phyloP scores from a whole-genome alignment of 1,284 basidiomycete species.

The Sparassis latifolia region DNA sequence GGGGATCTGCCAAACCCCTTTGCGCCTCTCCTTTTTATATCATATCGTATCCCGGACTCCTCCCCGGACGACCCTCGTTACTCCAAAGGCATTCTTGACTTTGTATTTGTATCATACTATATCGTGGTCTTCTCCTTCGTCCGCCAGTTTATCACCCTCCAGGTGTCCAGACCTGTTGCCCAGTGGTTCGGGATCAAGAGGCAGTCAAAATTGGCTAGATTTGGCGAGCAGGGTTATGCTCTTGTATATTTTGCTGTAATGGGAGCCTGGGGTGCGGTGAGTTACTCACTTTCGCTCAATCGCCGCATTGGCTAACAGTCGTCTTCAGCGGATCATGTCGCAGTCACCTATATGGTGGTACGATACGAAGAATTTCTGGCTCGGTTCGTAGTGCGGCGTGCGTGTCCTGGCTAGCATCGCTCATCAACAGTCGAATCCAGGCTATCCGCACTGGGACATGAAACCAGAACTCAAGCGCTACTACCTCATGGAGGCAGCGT shows the following conservation, averaged over 20 bases:
- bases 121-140: constrained; percentile 91
- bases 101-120: constrained; percentile 82
- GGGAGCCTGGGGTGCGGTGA: constrained; percentile 72
- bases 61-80: constrained; percentile 56
- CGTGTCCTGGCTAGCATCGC: not conserved
- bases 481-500: constrained; percentile 86
- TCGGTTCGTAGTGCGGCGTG: constrained; percentile 38
- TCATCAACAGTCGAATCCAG: constrained; percentile 27
- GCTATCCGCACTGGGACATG: constrained; percentile 90
- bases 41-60: constrained; percentile 56
- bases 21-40: constrained; percentile 68
- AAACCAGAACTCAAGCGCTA: constrained; percentile 81
- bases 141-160: constrained; percentile 73
- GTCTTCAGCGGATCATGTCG: constrained; percentile 73
- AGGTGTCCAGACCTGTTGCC: constrained; percentile 69
- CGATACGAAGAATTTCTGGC: constrained; percentile 77
- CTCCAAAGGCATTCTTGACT: constrained; percentile 73
- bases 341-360: constrained; percentile 90
- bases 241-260: constrained; percentile 73
- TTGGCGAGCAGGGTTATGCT: constrained; percentile 89
- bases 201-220: constrained; percentile 69
- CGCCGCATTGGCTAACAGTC: not conserved
- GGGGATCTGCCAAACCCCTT: constrained; percentile 69
- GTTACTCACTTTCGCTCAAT: constrained; percentile 22
- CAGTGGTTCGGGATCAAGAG: constrained; percentile 64